These are phyloP conservation scores for Rhodotorula babjevae DNA, from an alignment of 768 basidiomycete genomes.

Conservation along the genomic window DNA sequence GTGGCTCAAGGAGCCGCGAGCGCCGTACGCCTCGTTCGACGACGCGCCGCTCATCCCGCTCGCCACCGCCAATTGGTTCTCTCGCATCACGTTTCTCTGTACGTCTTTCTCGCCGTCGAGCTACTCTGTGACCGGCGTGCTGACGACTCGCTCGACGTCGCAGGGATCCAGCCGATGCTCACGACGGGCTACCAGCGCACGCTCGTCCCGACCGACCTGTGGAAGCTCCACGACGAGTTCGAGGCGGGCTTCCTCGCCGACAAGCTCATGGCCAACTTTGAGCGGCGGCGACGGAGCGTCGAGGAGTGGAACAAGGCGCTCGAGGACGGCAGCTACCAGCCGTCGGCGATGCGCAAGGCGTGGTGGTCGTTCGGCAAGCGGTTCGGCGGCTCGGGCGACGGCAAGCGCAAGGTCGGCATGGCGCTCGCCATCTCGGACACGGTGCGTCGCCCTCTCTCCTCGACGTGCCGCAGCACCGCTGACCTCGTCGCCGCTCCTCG, in stretches of 20 bases:
- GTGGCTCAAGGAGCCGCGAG: conserved; percentile 51
- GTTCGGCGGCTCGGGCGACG: conserved; percentile 50
- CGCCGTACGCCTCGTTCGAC: conserved; percentile 59
- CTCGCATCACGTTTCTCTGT: conserved; percentile 56
- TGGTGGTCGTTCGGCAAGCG: conserved; percentile 65
- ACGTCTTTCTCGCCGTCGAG: neutral
- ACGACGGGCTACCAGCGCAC: conserved; percentile 50
- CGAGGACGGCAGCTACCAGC: conserved; percentile 60
- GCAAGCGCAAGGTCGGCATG: conserved; percentile 59
- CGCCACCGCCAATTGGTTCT: conserved; percentile 57
- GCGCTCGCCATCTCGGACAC: conserved; percentile 49
- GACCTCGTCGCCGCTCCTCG: neutral
- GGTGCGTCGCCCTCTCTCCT: neutral
- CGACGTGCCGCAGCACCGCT: neutral
- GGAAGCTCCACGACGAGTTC: conserved; percentile 58
- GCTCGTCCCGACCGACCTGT: conserved; percentile 68
- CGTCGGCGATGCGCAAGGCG: conserved; percentile 52
- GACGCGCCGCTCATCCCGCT: conserved; percentile 63
- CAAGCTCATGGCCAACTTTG: conserved; percentile 59
- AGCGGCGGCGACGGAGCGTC: conserved; percentile 53
- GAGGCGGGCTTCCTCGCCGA: conserved; percentile 55
- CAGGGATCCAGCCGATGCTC: conserved; percentile 47
- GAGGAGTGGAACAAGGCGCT: conserved; percentile 67
- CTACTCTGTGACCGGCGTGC: conserved; percentile 50
- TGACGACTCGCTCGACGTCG: neutral